phyloP scores from a whole-genome alignment of 1,139 yeast genomes.

The Yarrowia galli region DNA sequence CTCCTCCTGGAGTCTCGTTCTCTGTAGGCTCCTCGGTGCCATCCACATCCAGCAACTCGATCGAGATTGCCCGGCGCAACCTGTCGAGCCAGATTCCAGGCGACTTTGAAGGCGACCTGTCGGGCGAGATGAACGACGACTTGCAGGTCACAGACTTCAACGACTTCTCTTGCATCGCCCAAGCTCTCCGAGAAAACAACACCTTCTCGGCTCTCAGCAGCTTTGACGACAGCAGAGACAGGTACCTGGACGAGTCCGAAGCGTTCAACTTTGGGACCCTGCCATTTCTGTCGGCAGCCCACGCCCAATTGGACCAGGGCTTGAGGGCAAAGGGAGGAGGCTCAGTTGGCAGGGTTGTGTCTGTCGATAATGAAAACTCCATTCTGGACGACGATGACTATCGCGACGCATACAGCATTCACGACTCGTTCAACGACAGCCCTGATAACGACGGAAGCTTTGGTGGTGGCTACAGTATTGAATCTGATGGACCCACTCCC shows the following conservation, averaged over 20 bases:
- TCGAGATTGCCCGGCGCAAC: constrained; percentile 21
- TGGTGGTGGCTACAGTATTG: too few species aligned
- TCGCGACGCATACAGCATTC: background rate
- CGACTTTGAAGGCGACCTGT: constrained; percentile 19
- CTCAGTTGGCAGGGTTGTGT: background rate
- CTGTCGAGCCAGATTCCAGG: constrained; percentile 19
- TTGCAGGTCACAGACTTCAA: background rate
- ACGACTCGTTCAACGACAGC: background rate
- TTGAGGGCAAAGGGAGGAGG: background rate
- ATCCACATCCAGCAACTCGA: background rate
- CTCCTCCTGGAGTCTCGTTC: constrained; percentile 6
- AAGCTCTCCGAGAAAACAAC: background rate
- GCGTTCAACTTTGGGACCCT: background rate
- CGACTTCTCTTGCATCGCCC: constrained; percentile 25
- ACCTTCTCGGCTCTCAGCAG: constrained; percentile 21
- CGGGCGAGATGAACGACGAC: background rate
- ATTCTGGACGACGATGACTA: too few species aligned
- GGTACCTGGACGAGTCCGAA: constrained; percentile 20
- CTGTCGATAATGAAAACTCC: background rate
- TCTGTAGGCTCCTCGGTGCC: constrained; percentile 1
- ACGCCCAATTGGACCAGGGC: background rate
- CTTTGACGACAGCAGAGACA: constrained; percentile 3
- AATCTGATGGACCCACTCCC: constrained; percentile 3
- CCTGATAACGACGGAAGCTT: background rate
- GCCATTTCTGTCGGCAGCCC: constrained; percentile 16